Evolutionary conservation across 1,284 basidiomycete species (phyloP).

Genomic region (Malassezia sympodialis): DNA sequence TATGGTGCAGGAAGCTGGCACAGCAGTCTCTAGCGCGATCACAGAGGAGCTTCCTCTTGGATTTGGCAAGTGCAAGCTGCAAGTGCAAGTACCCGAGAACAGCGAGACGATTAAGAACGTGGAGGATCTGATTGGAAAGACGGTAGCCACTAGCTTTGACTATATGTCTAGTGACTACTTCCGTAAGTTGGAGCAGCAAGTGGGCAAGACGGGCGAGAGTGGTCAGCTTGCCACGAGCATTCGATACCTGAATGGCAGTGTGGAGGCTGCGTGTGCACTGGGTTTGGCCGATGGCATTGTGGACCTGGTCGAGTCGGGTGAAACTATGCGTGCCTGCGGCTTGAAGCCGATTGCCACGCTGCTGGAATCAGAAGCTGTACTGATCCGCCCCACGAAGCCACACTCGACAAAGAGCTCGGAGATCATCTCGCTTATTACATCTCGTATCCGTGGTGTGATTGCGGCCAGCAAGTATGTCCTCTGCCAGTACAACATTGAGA

Average conservation of each 20-base stretch:
- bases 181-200: constrained; percentile 57
- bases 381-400: constrained; percentile 69
- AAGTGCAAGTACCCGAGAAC: constrained; percentile 84
- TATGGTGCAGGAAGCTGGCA: constrained; percentile 76
- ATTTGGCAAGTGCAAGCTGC: constrained; percentile 87
- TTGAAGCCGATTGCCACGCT: constrained; percentile 74
- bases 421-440: constrained; percentile 71
- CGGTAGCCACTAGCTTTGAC: constrained; percentile 89
- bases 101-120: constrained; percentile 59
- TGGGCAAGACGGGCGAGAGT: constrained; percentile 49
- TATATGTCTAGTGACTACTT: constrained; percentile 75
- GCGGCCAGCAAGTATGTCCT: constrained; percentile 79
- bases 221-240: constrained; percentile 58
- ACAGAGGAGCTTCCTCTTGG: constrained; percentile 73
- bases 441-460: constrained; percentile 81
- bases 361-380: constrained; percentile 77
- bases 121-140: constrained; percentile 74
- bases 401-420: constrained; percentile 57
- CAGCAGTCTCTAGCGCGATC: constrained; percentile 56
- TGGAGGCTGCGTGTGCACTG: constrained; percentile 92
- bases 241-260: constrained; percentile 91
- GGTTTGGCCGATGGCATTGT: constrained; percentile 96
- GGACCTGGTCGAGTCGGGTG: constrained; percentile 92
- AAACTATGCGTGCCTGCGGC: constrained; percentile 97
- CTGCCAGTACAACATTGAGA: constrained; percentile 80